These are phyloP conservation scores for Vachellia collinsii DNA, from an alignment of 306 rosid genomes.

Conservation along the genomic window DNA sequence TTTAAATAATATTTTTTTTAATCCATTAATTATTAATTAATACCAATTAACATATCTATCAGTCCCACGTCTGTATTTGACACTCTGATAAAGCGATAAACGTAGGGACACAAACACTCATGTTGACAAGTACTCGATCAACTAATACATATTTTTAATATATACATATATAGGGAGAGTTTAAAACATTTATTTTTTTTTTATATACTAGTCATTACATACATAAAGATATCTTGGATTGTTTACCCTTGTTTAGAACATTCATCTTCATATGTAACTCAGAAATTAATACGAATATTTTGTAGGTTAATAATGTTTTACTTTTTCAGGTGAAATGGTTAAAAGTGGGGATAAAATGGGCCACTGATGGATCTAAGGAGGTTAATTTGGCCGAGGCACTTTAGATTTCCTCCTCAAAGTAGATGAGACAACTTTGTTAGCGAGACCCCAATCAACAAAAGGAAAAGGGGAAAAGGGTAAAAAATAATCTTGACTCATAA, in stretches of 20 bases:
- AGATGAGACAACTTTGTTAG: constrained; percentile 76
- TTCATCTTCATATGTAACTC: not conserved
- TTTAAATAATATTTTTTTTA: not conserved
- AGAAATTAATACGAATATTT: not conserved
- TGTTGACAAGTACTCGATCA: not conserved
- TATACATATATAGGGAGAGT: too few relatives aligned
- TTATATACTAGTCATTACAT: too few relatives aligned
- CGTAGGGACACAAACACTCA: not conserved
- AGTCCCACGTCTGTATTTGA: not conserved
- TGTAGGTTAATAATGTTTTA: not conserved
- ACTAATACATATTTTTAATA: not conserved
- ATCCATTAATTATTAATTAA: not conserved
- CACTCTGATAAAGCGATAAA: not conserved
- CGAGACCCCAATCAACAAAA: constrained; percentile 69
- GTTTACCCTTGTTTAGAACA: too few relatives aligned
- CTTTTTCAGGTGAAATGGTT: not conserved
- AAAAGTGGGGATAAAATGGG: constrained; percentile 37
- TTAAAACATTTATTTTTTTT: too few relatives aligned
- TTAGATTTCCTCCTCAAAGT: constrained; percentile 64
- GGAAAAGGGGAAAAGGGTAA: constrained; percentile 48
- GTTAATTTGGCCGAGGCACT: constrained; percentile 52
- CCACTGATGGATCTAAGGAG: constrained; percentile 35
- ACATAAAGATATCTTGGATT: too few relatives aligned
- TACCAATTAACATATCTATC: not conserved
- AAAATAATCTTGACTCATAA: constrained; percentile 75